Conservation (phyloP, 1,139 yeast genomes). For the Geotrichum candidum region DNA sequence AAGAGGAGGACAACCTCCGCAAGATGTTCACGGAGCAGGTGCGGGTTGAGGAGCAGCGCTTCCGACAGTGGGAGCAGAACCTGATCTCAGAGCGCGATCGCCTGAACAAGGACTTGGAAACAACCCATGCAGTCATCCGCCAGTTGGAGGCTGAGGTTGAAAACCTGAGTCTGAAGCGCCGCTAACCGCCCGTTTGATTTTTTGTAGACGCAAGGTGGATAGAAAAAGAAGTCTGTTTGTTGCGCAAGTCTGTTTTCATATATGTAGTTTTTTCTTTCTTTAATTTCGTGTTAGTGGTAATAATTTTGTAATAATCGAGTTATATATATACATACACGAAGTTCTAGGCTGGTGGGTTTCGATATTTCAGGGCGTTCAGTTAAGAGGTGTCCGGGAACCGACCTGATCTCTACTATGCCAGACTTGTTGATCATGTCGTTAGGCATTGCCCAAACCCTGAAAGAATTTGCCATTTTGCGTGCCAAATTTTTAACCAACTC, state of each 20-base stretch:
- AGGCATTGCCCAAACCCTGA: not conserved
- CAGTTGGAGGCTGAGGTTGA: conserved; percentile 34
- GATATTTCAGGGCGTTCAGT: no score
- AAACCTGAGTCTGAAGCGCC: conserved; percentile 21
- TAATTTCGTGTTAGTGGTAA: not conserved
- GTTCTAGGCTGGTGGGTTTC: no score
- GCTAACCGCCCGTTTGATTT: not conserved
- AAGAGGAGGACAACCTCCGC: conserved; percentile 91
- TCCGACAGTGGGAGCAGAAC: conserved; percentile 97
- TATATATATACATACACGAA: no score
- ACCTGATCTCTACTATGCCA: no score
- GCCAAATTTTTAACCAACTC: not conserved
- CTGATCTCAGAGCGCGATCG: conserved; percentile 92
- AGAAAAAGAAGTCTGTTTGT: no score
- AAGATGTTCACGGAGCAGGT: conserved; percentile 97
- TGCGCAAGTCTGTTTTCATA: no score
- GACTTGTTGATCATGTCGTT: no score
- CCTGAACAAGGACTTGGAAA: conserved; percentile 88
- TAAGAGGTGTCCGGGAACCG: no score
- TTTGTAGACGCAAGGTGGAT: no score
- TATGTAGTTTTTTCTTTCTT: not conserved
- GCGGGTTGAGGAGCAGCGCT: conserved; percentile 92
- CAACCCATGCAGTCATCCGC: conserved; percentile 52
- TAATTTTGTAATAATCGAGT: not conserved
- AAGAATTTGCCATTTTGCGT: not conserved